Percentiles rank a stretch among this genome's conserved stretches.
Evolutionary conservation across 495 filamentous ascomycete genomes (phyloP).

Genomic region (Annulohypoxylon maeteangense): DNA sequence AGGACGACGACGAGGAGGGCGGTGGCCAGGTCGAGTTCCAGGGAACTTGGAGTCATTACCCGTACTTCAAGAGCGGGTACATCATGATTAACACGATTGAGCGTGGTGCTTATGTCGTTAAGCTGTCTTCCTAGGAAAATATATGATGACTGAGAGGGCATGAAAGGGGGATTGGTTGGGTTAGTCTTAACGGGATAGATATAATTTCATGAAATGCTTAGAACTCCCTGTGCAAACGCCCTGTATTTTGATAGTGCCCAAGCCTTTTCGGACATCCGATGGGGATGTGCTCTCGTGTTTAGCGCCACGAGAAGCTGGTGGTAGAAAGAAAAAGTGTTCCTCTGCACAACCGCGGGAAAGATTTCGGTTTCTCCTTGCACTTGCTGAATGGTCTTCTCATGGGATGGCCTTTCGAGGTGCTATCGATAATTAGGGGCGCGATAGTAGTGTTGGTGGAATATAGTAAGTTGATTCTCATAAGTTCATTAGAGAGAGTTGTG

Average conservation of each 20-base stretch:
- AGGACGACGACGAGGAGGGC: slow-evolving; percentile 60
- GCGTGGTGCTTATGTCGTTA: slow-evolving; percentile 65
- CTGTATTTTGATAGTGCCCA: neutral
- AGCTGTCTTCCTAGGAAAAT: slow-evolving; percentile 37
- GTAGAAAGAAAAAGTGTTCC: too few relatives aligned
- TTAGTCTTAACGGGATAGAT: slow-evolving; percentile 11
- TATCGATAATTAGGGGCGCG: too few relatives aligned
- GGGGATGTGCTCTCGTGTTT: too few relatives aligned
- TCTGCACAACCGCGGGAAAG: too few relatives aligned
- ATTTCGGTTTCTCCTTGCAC: too few relatives aligned
- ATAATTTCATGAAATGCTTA: slow-evolving; percentile 24
- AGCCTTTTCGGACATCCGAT: too few relatives aligned
- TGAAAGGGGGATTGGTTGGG: neutral
- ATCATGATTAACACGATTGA: slow-evolving; percentile 71
- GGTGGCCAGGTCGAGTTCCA: slow-evolving; percentile 64
- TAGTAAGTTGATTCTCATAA: too few relatives aligned
- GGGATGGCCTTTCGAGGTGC: too few relatives aligned
- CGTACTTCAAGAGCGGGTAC: slow-evolving; percentile 66
- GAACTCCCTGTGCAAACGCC: neutral
- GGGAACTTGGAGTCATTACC: slow-evolving; percentile 68
- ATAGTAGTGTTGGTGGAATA: too few relatives aligned
- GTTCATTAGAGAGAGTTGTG: too few relatives aligned
- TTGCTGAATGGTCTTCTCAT: too few relatives aligned
- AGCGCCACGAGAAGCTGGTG: too few relatives aligned
- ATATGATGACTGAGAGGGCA: neutral